Conservation (phyloP, 2,329 filamentous ascomycete species). For the Aureobasidium sp. region DNA sequence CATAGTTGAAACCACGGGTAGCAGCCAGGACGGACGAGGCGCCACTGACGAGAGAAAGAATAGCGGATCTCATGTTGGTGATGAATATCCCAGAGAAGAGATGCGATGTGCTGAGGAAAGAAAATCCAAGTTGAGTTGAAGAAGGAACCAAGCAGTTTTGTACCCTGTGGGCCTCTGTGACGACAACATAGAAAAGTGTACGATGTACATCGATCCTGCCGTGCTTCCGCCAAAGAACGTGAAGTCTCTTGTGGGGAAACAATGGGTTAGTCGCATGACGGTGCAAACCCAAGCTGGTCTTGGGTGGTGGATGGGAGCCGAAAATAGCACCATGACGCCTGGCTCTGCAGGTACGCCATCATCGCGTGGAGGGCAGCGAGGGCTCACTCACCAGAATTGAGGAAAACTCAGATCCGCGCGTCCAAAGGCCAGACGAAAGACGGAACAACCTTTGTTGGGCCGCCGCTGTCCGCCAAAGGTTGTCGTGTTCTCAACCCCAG, state of each 20-base stretch:
- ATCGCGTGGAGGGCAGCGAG: neutral
- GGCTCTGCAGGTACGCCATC: slow-evolving; percentile 13
- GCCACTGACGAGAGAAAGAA: slow-evolving; percentile 30
- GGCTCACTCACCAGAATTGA: neutral
- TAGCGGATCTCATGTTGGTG: slow-evolving; percentile 15
- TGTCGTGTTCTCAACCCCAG: slow-evolving; percentile 1
- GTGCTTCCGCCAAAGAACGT: slow-evolving; percentile 8
- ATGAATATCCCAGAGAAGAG: slow-evolving; percentile 1
- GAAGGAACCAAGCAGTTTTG: slow-evolving; percentile 13
- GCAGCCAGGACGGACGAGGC: slow-evolving; percentile 31
- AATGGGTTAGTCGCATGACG: slow-evolving; percentile 14
- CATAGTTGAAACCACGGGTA: slow-evolving; percentile 68
- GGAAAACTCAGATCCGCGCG: slow-evolving; percentile 12
- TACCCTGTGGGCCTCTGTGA: slow-evolving; percentile 11
- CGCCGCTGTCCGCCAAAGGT: slow-evolving; percentile 6
- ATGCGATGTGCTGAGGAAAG: neutral
- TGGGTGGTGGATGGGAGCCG: neutral
- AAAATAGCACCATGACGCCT: slow-evolving; percentile 15
- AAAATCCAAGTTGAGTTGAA: neutral
- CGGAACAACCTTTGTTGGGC: slow-evolving; percentile 12
- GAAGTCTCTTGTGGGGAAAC: slow-evolving; percentile 11
- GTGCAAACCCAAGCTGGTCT: neutral
- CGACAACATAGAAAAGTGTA: slow-evolving; percentile 5
- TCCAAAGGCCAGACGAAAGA: neutral
- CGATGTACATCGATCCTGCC: slow-evolving; percentile 10